Base-by-base conservation (phyloP, 441 rosid genomes). In the Heliophila coronopifolia region DNA sequence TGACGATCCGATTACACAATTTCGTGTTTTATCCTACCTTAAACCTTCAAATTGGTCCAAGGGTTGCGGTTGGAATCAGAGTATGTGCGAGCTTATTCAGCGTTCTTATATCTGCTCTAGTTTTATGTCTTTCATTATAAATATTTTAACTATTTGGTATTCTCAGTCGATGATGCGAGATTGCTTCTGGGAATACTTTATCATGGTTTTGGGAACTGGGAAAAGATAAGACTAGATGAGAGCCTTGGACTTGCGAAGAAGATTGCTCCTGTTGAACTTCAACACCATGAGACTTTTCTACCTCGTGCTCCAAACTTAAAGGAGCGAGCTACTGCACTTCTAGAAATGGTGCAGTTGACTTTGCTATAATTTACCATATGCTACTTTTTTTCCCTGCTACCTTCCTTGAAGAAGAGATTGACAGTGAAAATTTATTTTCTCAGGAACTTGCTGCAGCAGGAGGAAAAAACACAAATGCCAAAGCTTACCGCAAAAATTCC, bases 201-300 rank as follows among this genome's bases (percentile, higher is more conserved):
- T 74, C 83, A 93, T 75, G 99, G 99, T 41, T 93, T 89, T 65
- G 94, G 99, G 27, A 93, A 79, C 69, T 93, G 99, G 99, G 99
- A 93, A 72, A 84, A 78, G 73, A 86, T 89, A 65, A 74, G 99
- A 70, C 65, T 86, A 74, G 97, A 93, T 71, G 94, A 78, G 45
- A 75, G 78, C 64, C 94, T 93, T 59, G 90, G 99, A 50, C 97
- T 93, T 61, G 63, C 72, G 1, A 93, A 86, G 76, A 93, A 93
- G 86, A 82, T 93, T 70, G 99, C 99, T 69, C 99, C 99, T 23
- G 95, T 59, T 13, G 99, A 86, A 72, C 93, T 93, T 57, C 99
- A 89, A 43, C 99, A 93, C 72, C 97, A 93, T 51, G 99, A 93
- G 77, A 93, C 97, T 32, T 93, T 93, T 72, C 73, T 93, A 27